phyloP scores from a whole-genome alignment of 208 protist species.

The Acanthamoeba sp. region DNA sequence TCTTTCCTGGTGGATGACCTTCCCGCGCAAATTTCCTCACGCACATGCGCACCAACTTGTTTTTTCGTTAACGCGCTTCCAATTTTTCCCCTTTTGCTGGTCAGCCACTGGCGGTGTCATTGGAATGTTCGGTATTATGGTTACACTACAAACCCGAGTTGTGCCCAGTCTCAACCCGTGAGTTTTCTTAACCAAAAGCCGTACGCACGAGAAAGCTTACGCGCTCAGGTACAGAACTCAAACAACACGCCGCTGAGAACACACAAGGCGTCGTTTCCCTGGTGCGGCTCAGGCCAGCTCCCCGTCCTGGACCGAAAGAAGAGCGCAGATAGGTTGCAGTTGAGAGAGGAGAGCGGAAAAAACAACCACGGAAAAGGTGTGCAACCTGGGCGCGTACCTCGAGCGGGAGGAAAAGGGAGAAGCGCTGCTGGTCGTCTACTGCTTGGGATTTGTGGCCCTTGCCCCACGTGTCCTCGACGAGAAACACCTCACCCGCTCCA shows the following conservation, averaged over 20 bases:
- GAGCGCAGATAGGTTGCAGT: not conserved
- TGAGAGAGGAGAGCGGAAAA: not conserved
- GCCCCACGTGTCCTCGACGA: conserved; percentile 38
- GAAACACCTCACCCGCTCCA: not conserved
- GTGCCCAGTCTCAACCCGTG: too few relatives aligned
- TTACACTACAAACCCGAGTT: too few relatives aligned
- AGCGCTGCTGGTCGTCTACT: not conserved
- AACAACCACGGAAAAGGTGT: not conserved
- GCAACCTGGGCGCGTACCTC: not conserved
- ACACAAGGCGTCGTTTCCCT: too few relatives aligned
- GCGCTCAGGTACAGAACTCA: too few relatives aligned
- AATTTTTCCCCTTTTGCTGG: not conserved
- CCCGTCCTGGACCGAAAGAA: not conserved
- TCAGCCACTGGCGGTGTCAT: too few relatives aligned
- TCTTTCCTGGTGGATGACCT: not conserved
- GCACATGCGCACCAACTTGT: too few relatives aligned
- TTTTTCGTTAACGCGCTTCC: not conserved
- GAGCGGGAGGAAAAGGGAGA: conserved; percentile 33
- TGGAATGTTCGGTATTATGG: too few relatives aligned
- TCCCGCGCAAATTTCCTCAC: not conserved
- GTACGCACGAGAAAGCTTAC: too few relatives aligned
- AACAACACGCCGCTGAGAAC: too few relatives aligned
- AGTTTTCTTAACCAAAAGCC: too few relatives aligned
- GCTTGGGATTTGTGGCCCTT: conserved; percentile 40
- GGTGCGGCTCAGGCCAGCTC: not conserved